A percentile compares a stretch with the other conserved stretches of the same genome.
Conservation (phyloP, 2,329 filamentous ascomycete species). For the Xylariaceae sp. region DNA sequence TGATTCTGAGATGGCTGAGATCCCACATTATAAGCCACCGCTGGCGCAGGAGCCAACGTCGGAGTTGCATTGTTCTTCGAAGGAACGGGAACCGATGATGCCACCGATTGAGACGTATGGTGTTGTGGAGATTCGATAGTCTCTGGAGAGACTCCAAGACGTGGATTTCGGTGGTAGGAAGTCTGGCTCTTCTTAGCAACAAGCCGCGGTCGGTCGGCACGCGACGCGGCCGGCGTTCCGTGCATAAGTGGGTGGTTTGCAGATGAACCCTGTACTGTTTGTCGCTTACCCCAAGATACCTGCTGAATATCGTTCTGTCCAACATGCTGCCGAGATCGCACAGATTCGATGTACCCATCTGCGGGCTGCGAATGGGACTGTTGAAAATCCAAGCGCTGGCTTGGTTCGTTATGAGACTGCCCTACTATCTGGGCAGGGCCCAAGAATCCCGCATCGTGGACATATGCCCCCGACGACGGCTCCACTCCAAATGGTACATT, state of each 20-base stretch:
- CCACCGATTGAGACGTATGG: too few species aligned
- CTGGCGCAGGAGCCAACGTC: too few species aligned
- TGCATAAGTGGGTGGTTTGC: conserved; percentile 3
- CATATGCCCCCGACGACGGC: conserved; percentile 1
- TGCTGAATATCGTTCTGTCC: conserved; percentile 11
- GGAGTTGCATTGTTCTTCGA: too few species aligned
- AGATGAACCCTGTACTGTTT: conserved; percentile 11
- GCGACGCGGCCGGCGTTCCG: neutral
- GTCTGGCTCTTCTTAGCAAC: too few species aligned
- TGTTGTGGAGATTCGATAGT: too few species aligned
- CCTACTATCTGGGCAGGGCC: conserved; percentile 3
- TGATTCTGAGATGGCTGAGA: conserved; percentile 11
- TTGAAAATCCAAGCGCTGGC: conserved; percentile 11
- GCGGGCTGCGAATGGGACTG: conserved; percentile 7
- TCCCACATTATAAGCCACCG: neutral
- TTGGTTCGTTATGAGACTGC: conserved; percentile 7
- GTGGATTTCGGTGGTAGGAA: too few species aligned
- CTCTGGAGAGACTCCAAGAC: too few species aligned
- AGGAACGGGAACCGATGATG: too few species aligned
- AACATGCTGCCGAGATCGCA: conserved; percentile 12
- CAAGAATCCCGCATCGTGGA: conserved; percentile 8
- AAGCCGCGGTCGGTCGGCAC: too few species aligned
- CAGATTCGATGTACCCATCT: conserved; percentile 9
- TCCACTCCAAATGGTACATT: conserved; percentile 12
- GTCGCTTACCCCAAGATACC: conserved; percentile 11